phyloP scores from a whole-genome alignment of 2,329 filamentous ascomycete species.

The Metarhizium sp. region DNA sequence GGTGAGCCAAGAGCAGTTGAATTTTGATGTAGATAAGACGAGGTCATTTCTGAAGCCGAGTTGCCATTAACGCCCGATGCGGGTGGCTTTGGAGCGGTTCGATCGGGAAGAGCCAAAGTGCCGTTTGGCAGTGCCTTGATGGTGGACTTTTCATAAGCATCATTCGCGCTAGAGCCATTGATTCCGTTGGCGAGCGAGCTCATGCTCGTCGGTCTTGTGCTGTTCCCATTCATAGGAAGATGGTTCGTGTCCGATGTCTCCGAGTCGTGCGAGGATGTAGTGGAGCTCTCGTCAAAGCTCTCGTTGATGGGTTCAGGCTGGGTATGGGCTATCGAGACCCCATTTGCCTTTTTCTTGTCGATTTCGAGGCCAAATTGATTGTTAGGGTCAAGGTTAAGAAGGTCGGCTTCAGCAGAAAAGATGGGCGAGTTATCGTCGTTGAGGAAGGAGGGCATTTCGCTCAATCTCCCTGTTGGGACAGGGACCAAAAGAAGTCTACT shows the following conservation, averaged over 20 bases:
- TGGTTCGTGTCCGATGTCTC: conserved; percentile 37
- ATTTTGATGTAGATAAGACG: not conserved
- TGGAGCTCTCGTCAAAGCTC: conserved; percentile 45
- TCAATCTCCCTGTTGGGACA: conserved; percentile 4
- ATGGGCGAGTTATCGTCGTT: conserved; percentile 34
- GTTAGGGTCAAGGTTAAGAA: conserved; percentile 34
- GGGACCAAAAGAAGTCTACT: not conserved
- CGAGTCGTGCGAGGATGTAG: conserved; percentile 43
- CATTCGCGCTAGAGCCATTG: conserved; percentile 24
- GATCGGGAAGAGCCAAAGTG: conserved; percentile 18
- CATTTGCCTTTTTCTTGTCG: conserved; percentile 25
- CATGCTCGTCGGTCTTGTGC: conserved; percentile 42
- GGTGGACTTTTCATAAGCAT: conserved; percentile 17
- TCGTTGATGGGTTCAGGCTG: conserved; percentile 38
- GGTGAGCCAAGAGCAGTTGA: not conserved
- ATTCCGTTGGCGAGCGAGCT: conserved; percentile 49
- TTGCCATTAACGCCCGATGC: conserved; percentile 12
- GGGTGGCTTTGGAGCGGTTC: conserved; percentile 15
- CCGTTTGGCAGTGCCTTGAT: conserved; percentile 18
- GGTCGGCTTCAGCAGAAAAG: conserved; percentile 31
- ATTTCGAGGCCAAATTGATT: conserved; percentile 26
- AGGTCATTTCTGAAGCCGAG: not conserved
- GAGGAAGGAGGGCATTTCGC: conserved; percentile 46
- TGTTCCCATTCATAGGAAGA: conserved; percentile 33
- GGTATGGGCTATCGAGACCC: conserved; percentile 28